A percentile compares a stretch with the other conserved stretches of the same genome.
These are phyloP conservation scores for Rhodotorula mucilaginosa DNA, from an alignment of 1,284 basidiomycete genomes.

Conservation along the genomic window DNA sequence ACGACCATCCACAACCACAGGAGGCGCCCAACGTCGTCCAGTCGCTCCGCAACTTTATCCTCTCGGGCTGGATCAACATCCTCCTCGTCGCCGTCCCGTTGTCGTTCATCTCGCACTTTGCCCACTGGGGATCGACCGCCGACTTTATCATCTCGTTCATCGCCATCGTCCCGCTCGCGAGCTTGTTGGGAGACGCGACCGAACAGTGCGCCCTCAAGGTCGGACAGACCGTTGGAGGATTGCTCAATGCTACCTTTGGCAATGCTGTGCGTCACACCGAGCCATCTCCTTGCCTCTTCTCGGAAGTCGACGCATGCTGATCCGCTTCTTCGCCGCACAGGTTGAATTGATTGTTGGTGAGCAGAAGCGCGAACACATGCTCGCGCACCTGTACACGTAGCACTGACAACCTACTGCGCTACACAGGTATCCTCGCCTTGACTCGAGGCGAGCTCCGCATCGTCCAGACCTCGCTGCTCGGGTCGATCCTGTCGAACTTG, in stretches of 20 bases:
- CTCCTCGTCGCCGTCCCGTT: slow-evolving; percentile 74
- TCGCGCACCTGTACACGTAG: background rate
- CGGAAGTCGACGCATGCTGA: background rate
- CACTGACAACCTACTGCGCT: background rate
- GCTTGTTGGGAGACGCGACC: slow-evolving; percentile 79
- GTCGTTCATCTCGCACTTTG: slow-evolving; percentile 60
- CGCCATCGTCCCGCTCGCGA: slow-evolving; percentile 73
- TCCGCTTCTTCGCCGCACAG: background rate
- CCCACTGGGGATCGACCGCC: slow-evolving; percentile 60
- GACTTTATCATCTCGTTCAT: slow-evolving; percentile 81
- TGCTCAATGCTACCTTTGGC: slow-evolving; percentile 67
- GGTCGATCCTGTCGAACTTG: slow-evolving; percentile 63
- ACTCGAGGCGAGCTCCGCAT: slow-evolving; percentile 73
- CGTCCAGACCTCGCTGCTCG: slow-evolving; percentile 65
- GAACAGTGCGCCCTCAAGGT: slow-evolving; percentile 64
- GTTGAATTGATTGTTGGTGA: slow-evolving; percentile 50
- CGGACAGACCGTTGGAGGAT: slow-evolving; percentile 76
- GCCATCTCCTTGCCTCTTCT: background rate
- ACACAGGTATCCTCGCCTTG: slow-evolving; percentile 55
- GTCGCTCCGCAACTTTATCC: slow-evolving; percentile 66
- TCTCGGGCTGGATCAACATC: slow-evolving; percentile 71
- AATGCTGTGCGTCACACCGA: slow-evolving; percentile 46
- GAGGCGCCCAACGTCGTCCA: slow-evolving; percentile 42
- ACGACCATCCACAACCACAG: slow-evolving; percentile 2
- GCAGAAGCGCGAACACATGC: background rate